Conservation (phyloP, 2,329 filamentous ascomycete species). For the Aspergillaceae sp. region DNA sequence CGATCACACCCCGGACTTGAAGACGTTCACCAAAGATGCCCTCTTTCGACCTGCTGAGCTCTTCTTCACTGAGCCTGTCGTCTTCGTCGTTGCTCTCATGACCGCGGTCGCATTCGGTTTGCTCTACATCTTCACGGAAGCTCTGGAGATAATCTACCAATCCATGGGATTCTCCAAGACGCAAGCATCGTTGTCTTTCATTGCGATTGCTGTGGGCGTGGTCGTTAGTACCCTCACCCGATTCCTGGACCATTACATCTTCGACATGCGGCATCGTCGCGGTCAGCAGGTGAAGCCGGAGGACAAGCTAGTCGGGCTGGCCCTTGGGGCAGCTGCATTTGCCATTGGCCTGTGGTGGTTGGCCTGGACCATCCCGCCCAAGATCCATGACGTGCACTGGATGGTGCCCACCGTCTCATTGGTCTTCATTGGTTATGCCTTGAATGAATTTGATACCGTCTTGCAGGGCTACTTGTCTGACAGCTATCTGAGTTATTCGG, state of each 20-base stretch:
- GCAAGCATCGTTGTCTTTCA: conserved; percentile 33
- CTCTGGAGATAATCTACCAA: conserved; percentile 33
- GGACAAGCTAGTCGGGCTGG: conserved; percentile 41
- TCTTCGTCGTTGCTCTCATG: conserved; percentile 36
- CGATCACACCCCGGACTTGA: conserved; percentile 28
- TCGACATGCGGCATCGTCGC: conserved; percentile 14
- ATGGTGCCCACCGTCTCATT: conserved; percentile 35
- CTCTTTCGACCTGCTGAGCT: conserved; percentile 35
- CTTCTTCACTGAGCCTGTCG: conserved; percentile 40
- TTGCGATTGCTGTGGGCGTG: conserved; percentile 35
- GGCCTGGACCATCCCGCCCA: conserved; percentile 41
- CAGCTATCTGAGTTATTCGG: conserved; percentile 37
- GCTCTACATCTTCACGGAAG: conserved; percentile 43
- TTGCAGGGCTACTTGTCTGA: conserved; percentile 39
- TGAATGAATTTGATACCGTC: conserved; percentile 39
- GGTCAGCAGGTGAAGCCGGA: conserved; percentile 30
- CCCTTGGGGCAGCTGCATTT: conserved; percentile 38
- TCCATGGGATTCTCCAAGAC: conserved; percentile 25
- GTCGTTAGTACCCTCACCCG: conserved; percentile 36
- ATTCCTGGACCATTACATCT: conserved; percentile 32
- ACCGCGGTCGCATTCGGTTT: conserved; percentile 35
- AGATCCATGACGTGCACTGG: conserved; percentile 26
- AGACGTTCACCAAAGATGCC: conserved; percentile 27
- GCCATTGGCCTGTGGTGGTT: conserved; percentile 42
- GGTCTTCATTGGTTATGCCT: conserved; percentile 39